phyloP scores from a whole-genome alignment of 2,329 filamentous ascomycete genomes.

The Talaromyces atroroseus region DNA sequence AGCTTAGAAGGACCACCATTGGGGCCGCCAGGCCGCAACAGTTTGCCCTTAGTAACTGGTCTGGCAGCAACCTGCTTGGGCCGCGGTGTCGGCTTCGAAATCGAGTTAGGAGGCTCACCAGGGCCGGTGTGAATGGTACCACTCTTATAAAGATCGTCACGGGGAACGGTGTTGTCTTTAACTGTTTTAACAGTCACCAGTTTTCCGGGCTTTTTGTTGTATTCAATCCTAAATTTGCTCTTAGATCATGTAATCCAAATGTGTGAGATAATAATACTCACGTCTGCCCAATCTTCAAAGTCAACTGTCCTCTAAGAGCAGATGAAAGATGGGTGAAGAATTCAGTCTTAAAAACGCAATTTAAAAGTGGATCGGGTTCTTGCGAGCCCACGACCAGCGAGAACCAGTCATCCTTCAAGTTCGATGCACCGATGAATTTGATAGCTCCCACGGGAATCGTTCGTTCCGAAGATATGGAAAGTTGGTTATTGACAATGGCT shows the following conservation, averaged over 20 bases:
- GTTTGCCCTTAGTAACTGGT: constrained; percentile 87
- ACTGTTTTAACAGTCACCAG: constrained; percentile 80
- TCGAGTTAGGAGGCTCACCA: constrained; percentile 76
- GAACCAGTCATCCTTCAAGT: constrained; percentile 91
- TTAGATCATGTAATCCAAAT: constrained; percentile 12
- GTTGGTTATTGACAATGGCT: constrained; percentile 71
- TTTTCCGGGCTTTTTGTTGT: constrained; percentile 97
- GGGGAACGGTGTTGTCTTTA: constrained; percentile 70
- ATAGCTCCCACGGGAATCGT: constrained; percentile 79
- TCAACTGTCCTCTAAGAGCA: constrained; percentile 72
- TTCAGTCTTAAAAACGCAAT: constrained; percentile 93
- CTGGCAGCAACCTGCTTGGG: constrained; percentile 79
- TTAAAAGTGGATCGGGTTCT: constrained; percentile 88
- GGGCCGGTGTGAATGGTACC: constrained; percentile 78
- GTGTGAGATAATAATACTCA: constrained; percentile 29
- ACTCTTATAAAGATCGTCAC: constrained; percentile 88
- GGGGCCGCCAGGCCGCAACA: constrained; percentile 86
- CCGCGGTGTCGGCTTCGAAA: constrained; percentile 78
- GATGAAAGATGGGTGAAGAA: constrained; percentile 88
- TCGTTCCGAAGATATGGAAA: constrained; percentile 74
- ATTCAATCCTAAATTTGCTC: constrained; percentile 60
- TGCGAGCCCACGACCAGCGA: constrained; percentile 86
- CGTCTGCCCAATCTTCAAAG: constrained; percentile 72
- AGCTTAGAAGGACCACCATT: constrained; percentile 72
- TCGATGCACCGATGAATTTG: constrained; percentile 78